Base-by-base conservation (phyloP, 2,329 filamentous ascomycete species). In the Bipolaris cookei region DNA sequence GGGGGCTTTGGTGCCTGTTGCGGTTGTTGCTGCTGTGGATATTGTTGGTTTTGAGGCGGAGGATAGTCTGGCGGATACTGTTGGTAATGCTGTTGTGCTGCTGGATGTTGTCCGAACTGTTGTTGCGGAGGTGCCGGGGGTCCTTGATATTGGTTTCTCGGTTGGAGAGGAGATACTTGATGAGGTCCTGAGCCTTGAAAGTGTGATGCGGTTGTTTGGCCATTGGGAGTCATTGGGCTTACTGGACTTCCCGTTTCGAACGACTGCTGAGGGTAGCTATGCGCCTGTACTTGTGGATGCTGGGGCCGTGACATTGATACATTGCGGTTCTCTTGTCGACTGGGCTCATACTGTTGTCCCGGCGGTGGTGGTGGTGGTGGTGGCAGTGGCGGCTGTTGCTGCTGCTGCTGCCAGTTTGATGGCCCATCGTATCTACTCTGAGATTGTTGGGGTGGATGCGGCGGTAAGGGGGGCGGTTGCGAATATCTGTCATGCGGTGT, bases 171-270 rank as follows among this genome's bases (percentile, higher is more conserved):
- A 11, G 59, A 61, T 38, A 59, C 64, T 34, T 62, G 64, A 25
- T 56, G 49, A 23, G 65, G 67, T 10, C 61, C 55, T 25, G 64
- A 62, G 25, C 64, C 58, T 37, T 66, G 62, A 55, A 71, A 70
- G 28, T 60, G 67, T 6, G 67, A 48, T 46, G 62, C 48, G 25
- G 55, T 58, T 8, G 60, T 61, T 34, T 69, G 71, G 23, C 65
- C 56, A 18, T 73, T 69, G 5, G 74, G 71, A 10, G 66, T 69
- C 28, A 76, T 69, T 3, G 76, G 75, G 47, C 75, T 77, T 14
- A 78, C 73, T 7, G 74, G 75, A 38, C 75, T 77, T 30, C 69
- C 70, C 3, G 71, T 41, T 20, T 66, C 68, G 49, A 72, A 66
- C 3, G 67, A 51, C 34, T 57, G 64, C 10, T 54, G 37, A 30